Evolutionary conservation across 768 basidiomycete species (phyloP).

Genomic region (Filobasidium floriforme): DNA sequence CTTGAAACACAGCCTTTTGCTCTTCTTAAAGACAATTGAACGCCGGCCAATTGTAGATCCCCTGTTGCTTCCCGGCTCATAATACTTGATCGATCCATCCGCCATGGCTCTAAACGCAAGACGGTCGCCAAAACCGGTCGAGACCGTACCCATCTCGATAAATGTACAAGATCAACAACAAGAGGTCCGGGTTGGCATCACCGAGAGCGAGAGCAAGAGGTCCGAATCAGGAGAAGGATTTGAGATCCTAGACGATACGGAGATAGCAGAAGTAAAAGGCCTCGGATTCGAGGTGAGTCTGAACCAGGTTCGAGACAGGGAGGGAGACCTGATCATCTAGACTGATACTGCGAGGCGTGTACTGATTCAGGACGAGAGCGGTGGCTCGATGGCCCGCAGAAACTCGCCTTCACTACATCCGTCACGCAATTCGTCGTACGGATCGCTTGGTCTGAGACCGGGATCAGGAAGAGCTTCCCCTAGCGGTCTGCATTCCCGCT

Average conservation of each 20-base stretch:
- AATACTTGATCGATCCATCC: no score
- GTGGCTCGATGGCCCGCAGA: neutral
- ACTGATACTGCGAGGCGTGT: no score
- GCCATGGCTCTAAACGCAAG: neutral
- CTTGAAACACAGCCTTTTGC: no score
- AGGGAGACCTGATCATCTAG: neutral
- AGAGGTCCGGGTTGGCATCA: neutral
- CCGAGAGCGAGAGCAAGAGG: neutral
- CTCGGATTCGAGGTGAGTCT: neutral
- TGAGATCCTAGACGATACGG: conserved; percentile 1
- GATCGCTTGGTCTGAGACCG: neutral
- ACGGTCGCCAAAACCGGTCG: neutral
- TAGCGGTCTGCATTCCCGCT: neutral
- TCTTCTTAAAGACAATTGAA: no score
- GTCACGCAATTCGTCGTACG: neutral
- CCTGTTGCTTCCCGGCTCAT: no score
- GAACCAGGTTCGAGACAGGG: no score
- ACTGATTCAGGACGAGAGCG: neutral
- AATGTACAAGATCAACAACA: neutral
- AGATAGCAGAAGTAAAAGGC: neutral
- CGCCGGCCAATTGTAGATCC: no score
- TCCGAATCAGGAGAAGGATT: neutral
- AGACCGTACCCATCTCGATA: neutral
- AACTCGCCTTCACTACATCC: neutral
- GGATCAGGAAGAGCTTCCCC: neutral